Percentiles rank a stretch among this genome's conserved stretches.
These are phyloP conservation scores for Raphanus raphanistrum DNA, from an alignment of 345 rosid species.

Conservation along the genomic window DNA sequence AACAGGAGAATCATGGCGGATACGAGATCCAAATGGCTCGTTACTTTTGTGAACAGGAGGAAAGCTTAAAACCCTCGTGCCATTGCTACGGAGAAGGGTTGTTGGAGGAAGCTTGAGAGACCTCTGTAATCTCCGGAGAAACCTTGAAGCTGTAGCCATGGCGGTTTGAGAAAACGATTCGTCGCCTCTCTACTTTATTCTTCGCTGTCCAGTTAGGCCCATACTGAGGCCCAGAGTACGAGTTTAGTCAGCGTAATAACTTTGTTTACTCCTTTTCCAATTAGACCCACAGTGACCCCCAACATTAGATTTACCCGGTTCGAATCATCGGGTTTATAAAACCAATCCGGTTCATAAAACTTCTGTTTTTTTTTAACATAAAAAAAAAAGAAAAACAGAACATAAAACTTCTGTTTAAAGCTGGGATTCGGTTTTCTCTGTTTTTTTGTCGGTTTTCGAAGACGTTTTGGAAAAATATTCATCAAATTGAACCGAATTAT, in stretches of 20 bases:
- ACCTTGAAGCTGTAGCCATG: constrained; percentile 55
- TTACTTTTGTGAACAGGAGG: constrained; percentile 16
- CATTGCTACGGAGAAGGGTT: not conserved
- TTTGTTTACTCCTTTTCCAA: not conserved
- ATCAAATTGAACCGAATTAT: not conserved
- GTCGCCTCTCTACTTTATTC: constrained; percentile 10
- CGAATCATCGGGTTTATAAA: not conserved
- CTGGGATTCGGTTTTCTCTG: no score
- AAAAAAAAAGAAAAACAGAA: no score
- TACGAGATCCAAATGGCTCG: constrained; percentile 5
- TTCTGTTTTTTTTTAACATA: no score
- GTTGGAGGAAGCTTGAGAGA: constrained; percentile 36
- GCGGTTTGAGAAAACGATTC: constrained; percentile 11
- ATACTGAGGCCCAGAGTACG: not conserved
- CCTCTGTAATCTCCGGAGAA: constrained; percentile 43
- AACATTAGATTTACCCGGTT: not conserved
- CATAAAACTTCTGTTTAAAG: not conserved
- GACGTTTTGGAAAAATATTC: no score
- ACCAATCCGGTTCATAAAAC: not conserved
- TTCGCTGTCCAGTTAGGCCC: not conserved
- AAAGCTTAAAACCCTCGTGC: constrained; percentile 14
- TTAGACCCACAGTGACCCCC: not conserved
- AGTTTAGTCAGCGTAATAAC: not conserved
- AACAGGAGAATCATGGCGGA: constrained; percentile 8
- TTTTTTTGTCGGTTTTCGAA: no score